A percentile compares a stretch with the other conserved stretches of the same genome.
Conservation (phyloP, 257 asterid species). For the Solanum sitiens region DNA sequence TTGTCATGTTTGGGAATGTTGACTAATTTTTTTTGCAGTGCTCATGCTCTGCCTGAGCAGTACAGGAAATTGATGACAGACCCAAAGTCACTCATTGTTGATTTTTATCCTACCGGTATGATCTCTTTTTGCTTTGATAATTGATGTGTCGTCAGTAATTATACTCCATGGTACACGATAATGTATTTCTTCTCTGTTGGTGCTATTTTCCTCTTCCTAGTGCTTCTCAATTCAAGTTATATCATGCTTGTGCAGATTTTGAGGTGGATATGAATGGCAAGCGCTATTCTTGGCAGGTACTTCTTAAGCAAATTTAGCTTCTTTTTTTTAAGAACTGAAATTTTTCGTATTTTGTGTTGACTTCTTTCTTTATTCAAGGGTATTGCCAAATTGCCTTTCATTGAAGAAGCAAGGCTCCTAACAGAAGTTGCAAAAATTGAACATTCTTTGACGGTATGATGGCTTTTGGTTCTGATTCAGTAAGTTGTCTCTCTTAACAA, state of each 20-base stretch:
- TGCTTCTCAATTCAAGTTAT: not conserved
- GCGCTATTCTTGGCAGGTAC: conserved; percentile 53
- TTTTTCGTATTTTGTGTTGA: not conserved
- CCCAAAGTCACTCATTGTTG: conserved; percentile 18
- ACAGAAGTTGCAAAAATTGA: conserved; percentile 30
- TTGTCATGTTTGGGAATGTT: not conserved
- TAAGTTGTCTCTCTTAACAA: not conserved
- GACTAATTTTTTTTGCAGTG: conserved; percentile 13
- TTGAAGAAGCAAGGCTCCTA: conserved; percentile 45
- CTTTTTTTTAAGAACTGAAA: not conserved
- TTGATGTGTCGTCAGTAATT: not conserved
- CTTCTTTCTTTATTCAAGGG: conserved; percentile 18
- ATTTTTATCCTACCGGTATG: conserved; percentile 44
- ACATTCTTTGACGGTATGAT: conserved; percentile 26
- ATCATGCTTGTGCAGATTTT: conserved; percentile 20
- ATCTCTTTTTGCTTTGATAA: not conserved
- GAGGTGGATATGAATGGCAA: conserved; percentile 42
- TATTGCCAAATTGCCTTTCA: conserved; percentile 40
- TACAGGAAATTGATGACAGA: conserved; percentile 37
- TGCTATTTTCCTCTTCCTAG: not conserved
- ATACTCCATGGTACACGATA: not conserved
- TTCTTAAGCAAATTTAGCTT: not conserved
- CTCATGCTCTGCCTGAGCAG: conserved; percentile 39
- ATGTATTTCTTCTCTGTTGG: not conserved
- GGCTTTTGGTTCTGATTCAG: not conserved